phyloP scores from a whole-genome alignment of 352 stramenopile species.

The Plasmopara halstedii region DNA sequence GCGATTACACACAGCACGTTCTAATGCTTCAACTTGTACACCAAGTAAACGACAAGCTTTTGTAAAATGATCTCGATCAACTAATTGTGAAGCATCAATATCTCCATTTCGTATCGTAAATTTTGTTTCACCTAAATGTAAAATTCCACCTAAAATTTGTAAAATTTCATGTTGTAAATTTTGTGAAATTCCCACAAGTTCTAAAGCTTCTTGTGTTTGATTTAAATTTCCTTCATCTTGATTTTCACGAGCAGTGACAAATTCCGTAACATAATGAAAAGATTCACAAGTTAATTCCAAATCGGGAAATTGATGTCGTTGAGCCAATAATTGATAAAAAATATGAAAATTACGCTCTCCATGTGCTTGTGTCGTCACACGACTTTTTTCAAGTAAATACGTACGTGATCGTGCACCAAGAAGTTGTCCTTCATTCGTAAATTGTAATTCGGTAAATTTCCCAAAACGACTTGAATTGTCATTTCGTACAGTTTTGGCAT shows the following conservation, averaged over 20 bases:
- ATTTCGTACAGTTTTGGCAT: conserved; percentile 82
- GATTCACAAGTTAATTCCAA: conserved; percentile 35
- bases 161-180: conserved; percentile 84
- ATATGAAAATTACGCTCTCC: conserved; percentile 93
- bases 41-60: conserved; percentile 54
- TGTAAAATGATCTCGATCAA: conserved; percentile 46
- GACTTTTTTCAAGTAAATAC: conserved; percentile 91
- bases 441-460: conserved; percentile 85
- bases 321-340: conserved; percentile 88
- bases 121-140: conserved; percentile 89
- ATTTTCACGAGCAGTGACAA: conserved; percentile 15
- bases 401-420: conserved; percentile 79
- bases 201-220: conserved; percentile 78
- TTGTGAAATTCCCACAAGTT: conserved; percentile 81
- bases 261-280: conserved; percentile 66
- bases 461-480: conserved; percentile 83
- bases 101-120: conserved; percentile 77
- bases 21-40: conserved; percentile 43
- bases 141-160: conserved; percentile 79
- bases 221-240: conserved; percentile 61
- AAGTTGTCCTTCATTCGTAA: conserved; percentile 58
- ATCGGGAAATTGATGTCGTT: conserved; percentile 47
- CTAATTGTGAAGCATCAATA: conserved; percentile 62
- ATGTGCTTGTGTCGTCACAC: conserved; percentile 75
- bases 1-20: conserved; percentile 66